Base-by-base conservation (phyloP, 345 rosid species). In the Eucalyptus cloeziana region DNA sequence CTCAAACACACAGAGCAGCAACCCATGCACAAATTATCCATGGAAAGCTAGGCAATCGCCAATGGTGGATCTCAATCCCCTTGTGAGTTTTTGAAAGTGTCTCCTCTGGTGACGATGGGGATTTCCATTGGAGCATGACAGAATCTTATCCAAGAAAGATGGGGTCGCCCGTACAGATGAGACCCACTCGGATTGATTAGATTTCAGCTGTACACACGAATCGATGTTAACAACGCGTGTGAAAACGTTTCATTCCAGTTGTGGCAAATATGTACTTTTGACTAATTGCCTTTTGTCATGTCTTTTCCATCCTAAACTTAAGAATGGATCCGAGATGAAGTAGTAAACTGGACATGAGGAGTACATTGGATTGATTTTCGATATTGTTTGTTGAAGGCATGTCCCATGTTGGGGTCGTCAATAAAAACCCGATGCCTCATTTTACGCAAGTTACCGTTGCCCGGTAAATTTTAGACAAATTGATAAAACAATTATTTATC, bases 381-480 rank as follows among this genome's bases (percentile, higher is more conserved):
- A 27, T 60, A 12, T 27, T 60, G 31, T 12, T 60, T 12, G 69
- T 6, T 60, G 33, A 62, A 27, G 69, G 69, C 69, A 62, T 27
- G 33, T 62, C 16, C 31, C 0, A 6, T 62, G 69, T 12, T 62
- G 16, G 33, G 69, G 33, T 62, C 2, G 16, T 62, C 69, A 30
- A 62, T 62, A 30, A 62, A 62, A 62, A 30, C 16, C 69, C 7
- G 1, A 27, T 30, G 13, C 33, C 69, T 27, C 69, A 30, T 62
- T 27, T 62, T 62, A 12, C 0, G 17, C 33, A 62, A 3, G 13
- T 12, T 60, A 60, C 0, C 2, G 4, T 62, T 62, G 31, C 2
- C 69, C 17, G 0, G 31, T 62, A 60, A 25, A 30, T 60, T 60
- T 60, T 6, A 27, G 2, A 60, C 4, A 60, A 60, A 60, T 60